These are phyloP conservation scores for Cryptosporidium meleagridis DNA, from an alignment of 169 alveolate genomes.

Conservation along the genomic window DNA sequence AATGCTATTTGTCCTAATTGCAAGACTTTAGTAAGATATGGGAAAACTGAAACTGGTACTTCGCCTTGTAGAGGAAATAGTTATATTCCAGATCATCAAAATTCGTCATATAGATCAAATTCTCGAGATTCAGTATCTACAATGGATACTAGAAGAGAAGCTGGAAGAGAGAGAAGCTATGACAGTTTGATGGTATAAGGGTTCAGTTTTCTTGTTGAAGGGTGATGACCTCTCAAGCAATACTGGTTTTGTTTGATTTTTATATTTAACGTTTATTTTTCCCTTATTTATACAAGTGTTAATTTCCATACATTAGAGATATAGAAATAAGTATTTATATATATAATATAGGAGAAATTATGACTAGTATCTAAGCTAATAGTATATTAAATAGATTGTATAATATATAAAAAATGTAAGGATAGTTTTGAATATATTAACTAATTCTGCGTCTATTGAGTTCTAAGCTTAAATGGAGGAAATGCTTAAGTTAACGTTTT, in stretches of 20 bases:
- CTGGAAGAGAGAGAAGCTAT: neutral
- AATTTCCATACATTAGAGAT: neutral
- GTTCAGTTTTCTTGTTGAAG: constrained; percentile 24
- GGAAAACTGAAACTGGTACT: constrained; percentile 71
- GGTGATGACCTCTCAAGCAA: constrained; percentile 35
- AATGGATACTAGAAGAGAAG: constrained; percentile 52
- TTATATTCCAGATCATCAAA: constrained; percentile 13
- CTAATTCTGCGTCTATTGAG: neutral
- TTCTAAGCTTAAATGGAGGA: neutral
- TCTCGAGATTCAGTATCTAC: constrained; percentile 60
- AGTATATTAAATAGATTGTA: neutral
- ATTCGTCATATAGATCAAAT: constrained; percentile 62
- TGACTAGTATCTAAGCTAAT: neutral
- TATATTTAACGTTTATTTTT: neutral
- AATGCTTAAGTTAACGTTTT: neutral
- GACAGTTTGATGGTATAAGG: constrained; percentile 13
- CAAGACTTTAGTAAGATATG: constrained; percentile 76
- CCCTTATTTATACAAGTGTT: neutral
- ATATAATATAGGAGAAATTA: neutral
- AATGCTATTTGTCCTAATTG: constrained; percentile 86
- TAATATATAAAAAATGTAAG: neutral
- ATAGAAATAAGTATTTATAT: neutral
- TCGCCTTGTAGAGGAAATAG: constrained; percentile 65
- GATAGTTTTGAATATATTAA: neutral
- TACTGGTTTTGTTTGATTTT: constrained; percentile 1